A percentile compares a stretch with the other conserved stretches of the same genome.
phyloP scores from a whole-genome alignment of 805 yeast species.

The Yamadazyma scolyti region DNA sequence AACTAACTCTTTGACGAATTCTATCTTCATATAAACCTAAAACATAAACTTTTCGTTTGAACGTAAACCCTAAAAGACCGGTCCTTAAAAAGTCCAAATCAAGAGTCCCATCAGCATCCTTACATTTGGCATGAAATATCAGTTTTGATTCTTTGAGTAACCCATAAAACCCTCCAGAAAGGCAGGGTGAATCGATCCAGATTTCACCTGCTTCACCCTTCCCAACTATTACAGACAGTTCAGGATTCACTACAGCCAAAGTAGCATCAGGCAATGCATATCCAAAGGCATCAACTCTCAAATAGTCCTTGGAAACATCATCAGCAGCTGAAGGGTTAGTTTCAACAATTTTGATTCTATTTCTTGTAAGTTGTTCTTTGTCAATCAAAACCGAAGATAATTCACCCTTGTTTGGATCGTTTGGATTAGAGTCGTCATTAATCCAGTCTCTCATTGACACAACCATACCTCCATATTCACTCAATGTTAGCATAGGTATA shows the following conservation, averaged over 20 bases:
- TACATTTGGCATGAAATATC: slow-evolving; percentile 79
- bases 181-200: slow-evolving; percentile 93
- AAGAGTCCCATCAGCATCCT: slow-evolving; percentile 64
- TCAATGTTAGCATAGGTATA: slow-evolving; percentile 82
- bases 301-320: slow-evolving; percentile 31
- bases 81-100: slow-evolving; percentile 85
- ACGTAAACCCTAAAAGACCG: slow-evolving; percentile 84
- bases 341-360: slow-evolving; percentile 64
- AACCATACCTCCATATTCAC: slow-evolving; percentile 96
- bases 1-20: slow-evolving; percentile 69
- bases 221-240: slow-evolving; percentile 69
- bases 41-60: slow-evolving; percentile 82
- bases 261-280: slow-evolving; percentile 93
- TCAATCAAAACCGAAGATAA: slow-evolving; percentile 69
- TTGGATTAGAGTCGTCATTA: slow-evolving; percentile 47
- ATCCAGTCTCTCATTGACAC: slow-evolving; percentile 90
- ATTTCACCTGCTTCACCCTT: slow-evolving; percentile 88
- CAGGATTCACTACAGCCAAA: slow-evolving; percentile 91
- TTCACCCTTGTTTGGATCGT: slow-evolving; percentile 27
- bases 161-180: slow-evolving; percentile 90
- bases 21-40: slow-evolving; percentile 91
- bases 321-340: slow-evolving; percentile 51
- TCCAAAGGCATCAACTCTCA: slow-evolving; percentile 89
- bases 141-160: slow-evolving; percentile 58
- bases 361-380: slow-evolving; percentile 67